Percentiles rank a stretch among this genome's conserved stretches.
Conservation (phyloP, 2,329 filamentous ascomycete species). For the Madurella mycetomatis region DNA sequence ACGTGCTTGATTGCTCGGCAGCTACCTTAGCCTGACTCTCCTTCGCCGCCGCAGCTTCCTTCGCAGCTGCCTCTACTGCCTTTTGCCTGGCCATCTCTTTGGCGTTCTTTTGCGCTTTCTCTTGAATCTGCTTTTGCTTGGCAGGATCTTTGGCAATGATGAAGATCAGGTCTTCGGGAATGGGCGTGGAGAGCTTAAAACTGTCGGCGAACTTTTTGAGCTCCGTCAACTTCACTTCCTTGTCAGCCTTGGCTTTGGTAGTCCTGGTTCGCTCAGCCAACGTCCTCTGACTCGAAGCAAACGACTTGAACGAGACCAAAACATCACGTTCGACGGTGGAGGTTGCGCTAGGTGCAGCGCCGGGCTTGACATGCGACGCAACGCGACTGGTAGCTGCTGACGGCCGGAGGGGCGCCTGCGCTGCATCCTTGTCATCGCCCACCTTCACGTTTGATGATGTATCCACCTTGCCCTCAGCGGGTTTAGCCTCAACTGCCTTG, state of each 20-base stretch:
- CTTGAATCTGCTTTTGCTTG: constrained; percentile 90
- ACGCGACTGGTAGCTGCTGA: constrained; percentile 32
- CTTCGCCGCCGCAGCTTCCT: constrained; percentile 45
- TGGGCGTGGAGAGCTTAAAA: constrained; percentile 91
- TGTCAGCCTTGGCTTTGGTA: constrained; percentile 65
- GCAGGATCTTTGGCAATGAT: constrained; percentile 95
- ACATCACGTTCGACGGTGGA: constrained; percentile 60
- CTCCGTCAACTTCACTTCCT: constrained; percentile 88
- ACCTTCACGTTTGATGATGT: constrained; percentile 22
- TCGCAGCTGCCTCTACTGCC: constrained; percentile 37
- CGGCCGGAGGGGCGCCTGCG: constrained; percentile 11
- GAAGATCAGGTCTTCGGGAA: constrained; percentile 84
- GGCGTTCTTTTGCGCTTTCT: constrained; percentile 74
- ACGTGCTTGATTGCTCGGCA: constrained; percentile 22
- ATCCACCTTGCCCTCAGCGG: constrained; percentile 25
- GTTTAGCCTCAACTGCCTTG: constrained; percentile 28
- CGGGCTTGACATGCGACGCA: constrained; percentile 38
- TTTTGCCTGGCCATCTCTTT: constrained; percentile 54
- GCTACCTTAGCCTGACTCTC: constrained; percentile 40
- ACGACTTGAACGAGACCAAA: constrained; percentile 59
- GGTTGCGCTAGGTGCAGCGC: constrained; percentile 48
- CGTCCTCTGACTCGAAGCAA: constrained; percentile 54
- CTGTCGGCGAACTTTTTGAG: constrained; percentile 89
- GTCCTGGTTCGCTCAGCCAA: constrained; percentile 53
- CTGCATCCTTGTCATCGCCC: constrained; percentile 15